Percentiles rank a stretch among this genome's conserved stretches.
Evolutionary conservation across 2,329 filamentous ascomycete species (phyloP).

Genomic region (Sporothrix sp.): DNA sequence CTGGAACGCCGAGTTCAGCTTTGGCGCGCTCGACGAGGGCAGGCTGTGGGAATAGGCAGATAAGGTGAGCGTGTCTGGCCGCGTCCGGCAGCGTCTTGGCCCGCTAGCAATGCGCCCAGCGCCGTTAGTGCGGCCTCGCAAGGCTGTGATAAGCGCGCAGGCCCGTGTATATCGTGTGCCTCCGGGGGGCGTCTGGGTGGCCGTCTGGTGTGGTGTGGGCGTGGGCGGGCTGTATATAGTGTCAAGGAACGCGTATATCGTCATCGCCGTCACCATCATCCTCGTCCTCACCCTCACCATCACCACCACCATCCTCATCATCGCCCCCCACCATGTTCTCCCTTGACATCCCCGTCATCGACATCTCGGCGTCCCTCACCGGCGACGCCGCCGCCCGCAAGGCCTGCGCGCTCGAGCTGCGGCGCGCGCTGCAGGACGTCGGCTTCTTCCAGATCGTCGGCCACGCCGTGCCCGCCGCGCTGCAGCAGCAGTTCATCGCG

Average conservation of each 20-base stretch:
- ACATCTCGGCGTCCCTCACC: conserved; percentile 21
- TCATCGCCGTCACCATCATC: background rate
- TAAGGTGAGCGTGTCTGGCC: too few species aligned
- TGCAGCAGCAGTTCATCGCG: conserved; percentile 22
- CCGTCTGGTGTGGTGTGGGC: too few species aligned
- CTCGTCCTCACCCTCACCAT: background rate
- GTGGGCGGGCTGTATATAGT: too few species aligned
- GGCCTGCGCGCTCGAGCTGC: conserved; percentile 1
- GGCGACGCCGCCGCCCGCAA: conserved; percentile 17
- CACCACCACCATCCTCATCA: background rate
- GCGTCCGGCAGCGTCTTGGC: conserved; percentile 3
- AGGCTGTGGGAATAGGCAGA: too few species aligned
- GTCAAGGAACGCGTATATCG: too few species aligned
- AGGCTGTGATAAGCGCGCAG: background rate
- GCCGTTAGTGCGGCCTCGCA: background rate
- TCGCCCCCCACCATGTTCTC: background rate
- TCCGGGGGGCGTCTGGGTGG: background rate
- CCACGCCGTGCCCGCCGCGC: conserved; percentile 22
- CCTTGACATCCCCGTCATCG: conserved; percentile 22
- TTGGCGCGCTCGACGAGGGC: background rate
- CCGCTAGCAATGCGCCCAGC: conserved; percentile 1
- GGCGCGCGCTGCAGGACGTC: conserved; percentile 17
- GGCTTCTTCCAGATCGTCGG: conserved; percentile 29
- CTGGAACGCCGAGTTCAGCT: conserved; percentile 7
- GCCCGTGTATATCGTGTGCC: background rate